phyloP scores from a whole-genome alignment of 345 rosid genomes.

The Anacardium occidentale region DNA sequence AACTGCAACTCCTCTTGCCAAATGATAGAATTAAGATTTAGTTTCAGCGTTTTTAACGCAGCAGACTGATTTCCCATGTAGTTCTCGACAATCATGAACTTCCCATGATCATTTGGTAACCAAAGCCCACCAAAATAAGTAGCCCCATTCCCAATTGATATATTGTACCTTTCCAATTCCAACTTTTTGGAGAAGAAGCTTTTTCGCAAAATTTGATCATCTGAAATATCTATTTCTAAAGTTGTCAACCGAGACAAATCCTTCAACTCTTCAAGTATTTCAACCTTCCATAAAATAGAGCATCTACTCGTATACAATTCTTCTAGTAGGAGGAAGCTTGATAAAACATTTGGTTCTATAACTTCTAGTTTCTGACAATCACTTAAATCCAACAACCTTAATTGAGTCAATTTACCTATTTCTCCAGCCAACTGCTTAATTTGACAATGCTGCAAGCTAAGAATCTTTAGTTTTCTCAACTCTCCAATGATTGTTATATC shows the following conservation, averaged over 20 bases:
- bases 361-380: not conserved
- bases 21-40: no score
- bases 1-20: no score
- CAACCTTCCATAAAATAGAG: constrained; percentile 23
- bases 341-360: constrained; percentile 14
- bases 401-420: constrained; percentile 7
- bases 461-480: not conserved
- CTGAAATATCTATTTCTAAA: constrained; percentile 11
- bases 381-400: constrained; percentile 18
- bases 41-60: no score
- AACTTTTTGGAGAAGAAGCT: no score
- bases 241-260: constrained; percentile 10
- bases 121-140: no score
- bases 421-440: constrained; percentile 15
- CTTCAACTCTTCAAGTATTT: constrained; percentile 24
- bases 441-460: not conserved
- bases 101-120: no score
- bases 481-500: not conserved
- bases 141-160: not conserved
- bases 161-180: not conserved
- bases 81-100: no score
- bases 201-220: not conserved
- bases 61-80: accelerated
- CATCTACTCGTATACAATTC: constrained; percentile 18
- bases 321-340: constrained; percentile 22